These are phyloP conservation scores for Starmera stellimalicola DNA, from an alignment of 1,139 yeast genomes.

Conservation along the genomic window DNA sequence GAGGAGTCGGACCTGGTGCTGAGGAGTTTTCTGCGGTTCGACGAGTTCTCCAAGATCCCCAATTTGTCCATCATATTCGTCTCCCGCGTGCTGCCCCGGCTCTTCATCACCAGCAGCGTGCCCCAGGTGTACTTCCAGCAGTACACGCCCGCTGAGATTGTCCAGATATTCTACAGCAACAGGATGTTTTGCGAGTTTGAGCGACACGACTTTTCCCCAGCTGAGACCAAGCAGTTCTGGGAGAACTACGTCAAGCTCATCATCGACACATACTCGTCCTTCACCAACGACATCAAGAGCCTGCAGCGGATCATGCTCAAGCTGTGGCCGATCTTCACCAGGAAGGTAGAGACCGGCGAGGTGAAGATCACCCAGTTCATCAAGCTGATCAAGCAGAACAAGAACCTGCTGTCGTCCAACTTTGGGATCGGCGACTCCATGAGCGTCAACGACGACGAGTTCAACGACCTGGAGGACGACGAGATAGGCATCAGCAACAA, in stretches of 20 bases:
- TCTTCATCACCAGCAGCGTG: slow-evolving; percentile 33
- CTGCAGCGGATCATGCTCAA: slow-evolving; percentile 33
- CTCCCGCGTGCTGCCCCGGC: slow-evolving; percentile 33
- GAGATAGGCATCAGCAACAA: background rate
- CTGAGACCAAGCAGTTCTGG: slow-evolving; percentile 30
- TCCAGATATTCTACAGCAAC: slow-evolving; percentile 26
- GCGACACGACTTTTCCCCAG: slow-evolving; percentile 1
- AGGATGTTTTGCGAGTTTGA: slow-evolving; percentile 23
- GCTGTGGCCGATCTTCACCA: slow-evolving; percentile 44
- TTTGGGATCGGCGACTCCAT: slow-evolving; percentile 11
- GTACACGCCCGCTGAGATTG: slow-evolving; percentile 34
- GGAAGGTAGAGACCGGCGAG: slow-evolving; percentile 29
- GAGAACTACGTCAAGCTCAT: slow-evolving; percentile 37
- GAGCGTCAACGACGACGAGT: slow-evolving; percentile 1
- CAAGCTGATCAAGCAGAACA: slow-evolving; percentile 36
- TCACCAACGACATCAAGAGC: slow-evolving; percentile 37
- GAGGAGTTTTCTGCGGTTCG: slow-evolving; percentile 37
- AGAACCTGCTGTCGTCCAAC: slow-evolving; percentile 26
- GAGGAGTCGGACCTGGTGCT: slow-evolving; percentile 38
- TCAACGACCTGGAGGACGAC: background rate
- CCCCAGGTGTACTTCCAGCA: slow-evolving; percentile 43
- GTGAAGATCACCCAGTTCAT: slow-evolving; percentile 32
- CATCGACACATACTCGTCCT: slow-evolving; percentile 42
- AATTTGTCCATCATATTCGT: slow-evolving; percentile 27
- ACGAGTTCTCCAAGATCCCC: slow-evolving; percentile 26